Conservation (phyloP, 192 early-diverging fungal genomes). For the Glomus cerebriforme region DNA sequence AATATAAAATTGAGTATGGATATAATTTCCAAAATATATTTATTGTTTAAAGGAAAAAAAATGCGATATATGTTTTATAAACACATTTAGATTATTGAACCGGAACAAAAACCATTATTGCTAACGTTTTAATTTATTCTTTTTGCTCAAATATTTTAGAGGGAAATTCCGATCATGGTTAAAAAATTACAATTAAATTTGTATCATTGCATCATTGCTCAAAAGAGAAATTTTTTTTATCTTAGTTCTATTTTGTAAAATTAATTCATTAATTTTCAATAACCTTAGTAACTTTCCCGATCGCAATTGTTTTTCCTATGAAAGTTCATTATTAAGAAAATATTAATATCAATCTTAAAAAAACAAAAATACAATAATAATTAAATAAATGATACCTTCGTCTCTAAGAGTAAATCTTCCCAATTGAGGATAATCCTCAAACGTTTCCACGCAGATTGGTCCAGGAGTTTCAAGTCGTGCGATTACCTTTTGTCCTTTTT, state of each 20-base stretch:
- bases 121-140: too few species aligned
- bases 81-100: too few species aligned
- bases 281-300: constrained; percentile 87
- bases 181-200: too few species aligned
- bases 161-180: too few species aligned
- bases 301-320: constrained; percentile 76
- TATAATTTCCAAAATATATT: too few species aligned
- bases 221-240: neutral
- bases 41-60: too few species aligned
- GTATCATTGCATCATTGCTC: neutral
- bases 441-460: constrained; percentile 86
- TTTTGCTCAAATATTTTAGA: too few species aligned
- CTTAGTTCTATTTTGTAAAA: neutral
- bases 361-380: constrained; percentile 18
- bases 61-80: too few species aligned
- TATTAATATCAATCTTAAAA: neutral
- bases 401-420: constrained; percentile 99
- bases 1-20: too few species aligned
- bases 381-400: constrained; percentile 60
- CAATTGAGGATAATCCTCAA: constrained; percentile 82
- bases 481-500: constrained; percentile 88
- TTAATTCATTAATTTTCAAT: constrained; percentile 5
- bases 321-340: constrained; percentile 32
- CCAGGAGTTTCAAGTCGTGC: constrained; percentile 78
- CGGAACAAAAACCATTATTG: too few species aligned